Evolutionary conservation across 352 stramenopile genomes (phyloP).

Genomic region (Elongisporangium prolatum): DNA sequence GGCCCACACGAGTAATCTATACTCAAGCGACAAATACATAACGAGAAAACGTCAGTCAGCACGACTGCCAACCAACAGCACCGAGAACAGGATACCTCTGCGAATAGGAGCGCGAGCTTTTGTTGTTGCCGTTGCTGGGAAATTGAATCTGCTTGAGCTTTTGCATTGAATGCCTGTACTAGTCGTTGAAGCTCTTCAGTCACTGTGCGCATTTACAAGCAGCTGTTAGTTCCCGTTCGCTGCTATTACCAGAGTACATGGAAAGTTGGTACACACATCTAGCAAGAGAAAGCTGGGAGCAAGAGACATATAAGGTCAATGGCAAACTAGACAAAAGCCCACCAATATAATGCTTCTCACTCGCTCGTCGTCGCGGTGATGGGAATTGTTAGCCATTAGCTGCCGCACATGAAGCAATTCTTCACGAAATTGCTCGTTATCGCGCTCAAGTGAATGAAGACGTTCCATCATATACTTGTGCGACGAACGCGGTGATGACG

Average conservation of each 20-base stretch:
- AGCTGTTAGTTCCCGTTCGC: background rate
- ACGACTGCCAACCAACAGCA: background rate
- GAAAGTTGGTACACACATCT: conserved; percentile 12
- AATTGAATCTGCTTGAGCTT: conserved; percentile 44
- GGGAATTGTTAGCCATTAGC: conserved; percentile 48
- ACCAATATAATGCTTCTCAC: background rate
- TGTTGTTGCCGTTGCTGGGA: conserved; percentile 63
- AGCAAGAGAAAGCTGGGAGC: conserved; percentile 12
- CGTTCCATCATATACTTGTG: conserved; percentile 23
- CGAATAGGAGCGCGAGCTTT: conserved; percentile 65
- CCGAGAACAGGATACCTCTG: conserved; percentile 22
- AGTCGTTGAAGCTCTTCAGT: conserved; percentile 56
- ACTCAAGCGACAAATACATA: background rate
- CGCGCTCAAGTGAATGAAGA: conserved; percentile 42
- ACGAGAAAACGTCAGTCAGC: background rate
- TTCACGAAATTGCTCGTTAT: conserved; percentile 51
- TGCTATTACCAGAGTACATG: background rate
- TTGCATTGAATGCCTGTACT: conserved; percentile 43
- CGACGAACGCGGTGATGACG: conserved; percentile 1
- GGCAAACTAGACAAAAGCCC: too few relatives aligned
- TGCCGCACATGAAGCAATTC: conserved; percentile 53
- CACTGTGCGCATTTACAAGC: conserved; percentile 9
- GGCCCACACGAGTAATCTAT: conserved; percentile 35
- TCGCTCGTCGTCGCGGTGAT: conserved; percentile 46
- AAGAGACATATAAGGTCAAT: background rate